A percentile compares a stretch with the other conserved stretches of the same genome.
Evolutionary conservation across 345 rosid species (phyloP).

Genomic region (Anastatica hierochuntica): DNA sequence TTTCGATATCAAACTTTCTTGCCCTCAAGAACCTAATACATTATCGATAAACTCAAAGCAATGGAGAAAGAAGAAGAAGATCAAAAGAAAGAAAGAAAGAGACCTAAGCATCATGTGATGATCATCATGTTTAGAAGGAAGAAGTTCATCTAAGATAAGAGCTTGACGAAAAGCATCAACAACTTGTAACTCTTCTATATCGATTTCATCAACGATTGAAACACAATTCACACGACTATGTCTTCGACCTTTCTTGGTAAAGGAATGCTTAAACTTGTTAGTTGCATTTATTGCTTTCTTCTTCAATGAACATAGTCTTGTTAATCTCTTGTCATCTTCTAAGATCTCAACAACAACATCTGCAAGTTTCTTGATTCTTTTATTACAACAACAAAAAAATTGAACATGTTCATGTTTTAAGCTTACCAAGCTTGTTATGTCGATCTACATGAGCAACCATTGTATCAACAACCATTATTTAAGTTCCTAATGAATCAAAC

Average conservation of each 20-base stretch:
- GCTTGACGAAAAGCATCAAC: constrained; percentile 85
- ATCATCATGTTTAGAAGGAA: constrained; percentile 72
- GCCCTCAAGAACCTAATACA: no score
- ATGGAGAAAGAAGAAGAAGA: no score
- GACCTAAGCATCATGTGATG: constrained; percentile 87
- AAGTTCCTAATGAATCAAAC: no score
- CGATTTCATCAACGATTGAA: constrained; percentile 46
- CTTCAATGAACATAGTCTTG: constrained; percentile 58
- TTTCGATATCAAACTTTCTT: constrained; percentile 76
- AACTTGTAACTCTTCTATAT: constrained; percentile 70
- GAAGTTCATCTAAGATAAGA: constrained; percentile 67
- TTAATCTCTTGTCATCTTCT: constrained; percentile 72
- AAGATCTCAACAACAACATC: constrained; percentile 20
- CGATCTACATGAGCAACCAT: constrained; percentile 38
- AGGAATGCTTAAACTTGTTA: constrained; percentile 62
- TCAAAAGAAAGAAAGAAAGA: no score
- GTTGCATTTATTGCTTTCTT: constrained; percentile 80
- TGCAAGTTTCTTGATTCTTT: constrained; percentile 2
- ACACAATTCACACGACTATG: constrained; percentile 63
- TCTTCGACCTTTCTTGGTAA: constrained; percentile 50
- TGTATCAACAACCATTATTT: no score
- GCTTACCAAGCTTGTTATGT: constrained; percentile 32
- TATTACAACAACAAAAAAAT: no score
- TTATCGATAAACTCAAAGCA: no score
- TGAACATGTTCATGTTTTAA: no score